phyloP scores from a whole-genome alignment of 805 yeast genomes.

The Candida michaelii region DNA sequence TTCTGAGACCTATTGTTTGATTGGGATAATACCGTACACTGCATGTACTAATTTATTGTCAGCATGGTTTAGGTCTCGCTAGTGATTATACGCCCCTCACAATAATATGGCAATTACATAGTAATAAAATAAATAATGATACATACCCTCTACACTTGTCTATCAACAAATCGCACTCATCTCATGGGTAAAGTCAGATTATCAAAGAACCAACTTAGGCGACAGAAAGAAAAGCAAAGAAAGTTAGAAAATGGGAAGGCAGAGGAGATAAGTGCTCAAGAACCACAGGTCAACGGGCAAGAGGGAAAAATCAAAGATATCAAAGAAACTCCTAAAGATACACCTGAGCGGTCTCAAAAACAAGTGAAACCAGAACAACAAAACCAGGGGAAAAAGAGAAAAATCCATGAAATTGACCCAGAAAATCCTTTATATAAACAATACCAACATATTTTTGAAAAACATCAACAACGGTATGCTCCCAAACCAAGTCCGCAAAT shows the following conservation, averaged over 20 bases:
- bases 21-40: no score
- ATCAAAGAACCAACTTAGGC: constrained; percentile 53
- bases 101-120: no score
- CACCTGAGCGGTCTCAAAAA: not conserved
- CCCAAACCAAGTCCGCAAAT: not conserved
- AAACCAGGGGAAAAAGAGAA: constrained; percentile 2
- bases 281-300: no score
- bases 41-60: no score
- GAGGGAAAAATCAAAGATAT: not conserved
- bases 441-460: constrained; percentile 22
- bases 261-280: constrained; percentile 6
- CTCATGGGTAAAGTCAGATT: constrained; percentile 31
- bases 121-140: no score
- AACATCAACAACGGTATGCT: constrained; percentile 8
- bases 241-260: constrained; percentile 23
- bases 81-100: no score
- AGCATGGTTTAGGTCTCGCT: no score
- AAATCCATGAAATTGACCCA: constrained; percentile 2
- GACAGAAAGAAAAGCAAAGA: constrained; percentile 45
- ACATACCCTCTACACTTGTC: no score
- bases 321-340: not conserved
- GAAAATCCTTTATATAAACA: constrained; percentile 17
- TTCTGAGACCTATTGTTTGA: no score
- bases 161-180: not conserved
- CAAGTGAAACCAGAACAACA: not conserved